phyloP scores from a whole-genome alignment of 2,329 filamentous ascomycete genomes.

The Scorias spongiosa region DNA sequence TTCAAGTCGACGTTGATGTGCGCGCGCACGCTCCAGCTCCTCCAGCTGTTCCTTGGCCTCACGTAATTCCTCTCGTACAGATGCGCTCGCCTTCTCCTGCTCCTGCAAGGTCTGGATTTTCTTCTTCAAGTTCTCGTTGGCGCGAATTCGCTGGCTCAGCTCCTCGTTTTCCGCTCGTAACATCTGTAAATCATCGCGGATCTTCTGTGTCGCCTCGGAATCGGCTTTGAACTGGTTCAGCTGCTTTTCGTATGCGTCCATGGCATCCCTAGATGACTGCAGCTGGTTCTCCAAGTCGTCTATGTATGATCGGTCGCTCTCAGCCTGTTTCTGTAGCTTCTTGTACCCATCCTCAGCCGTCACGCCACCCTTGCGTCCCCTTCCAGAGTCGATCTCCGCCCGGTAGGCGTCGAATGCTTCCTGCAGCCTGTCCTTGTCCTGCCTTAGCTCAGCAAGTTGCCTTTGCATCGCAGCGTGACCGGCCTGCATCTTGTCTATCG shows the following conservation, averaged over 20 bases:
- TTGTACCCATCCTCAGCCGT: slow-evolving; percentile 28
- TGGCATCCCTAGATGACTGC: slow-evolving; percentile 25
- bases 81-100: slow-evolving; percentile 28
- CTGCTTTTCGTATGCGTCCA: slow-evolving; percentile 32
- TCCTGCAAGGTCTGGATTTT: slow-evolving; percentile 37
- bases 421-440: slow-evolving; percentile 29
- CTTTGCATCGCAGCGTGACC: slow-evolving; percentile 25
- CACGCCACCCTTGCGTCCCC: slow-evolving; percentile 18
- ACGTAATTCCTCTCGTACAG: slow-evolving; percentile 30
- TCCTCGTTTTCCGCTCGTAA: slow-evolving; percentile 34
- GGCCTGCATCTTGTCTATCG: slow-evolving; percentile 27
- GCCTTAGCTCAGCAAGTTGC: slow-evolving; percentile 27
- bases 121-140: slow-evolving; percentile 38
- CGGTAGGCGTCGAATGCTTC: slow-evolving; percentile 33
- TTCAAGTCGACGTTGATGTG: slow-evolving; percentile 28
- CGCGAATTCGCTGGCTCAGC: slow-evolving; percentile 32
- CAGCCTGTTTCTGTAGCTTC: slow-evolving; percentile 27
- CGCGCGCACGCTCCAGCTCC: slow-evolving; percentile 30
- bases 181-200: slow-evolving; percentile 36
- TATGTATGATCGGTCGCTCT: slow-evolving; percentile 34
- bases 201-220: slow-evolving; percentile 30
- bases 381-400: slow-evolving; percentile 26
- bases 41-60: slow-evolving; percentile 28
- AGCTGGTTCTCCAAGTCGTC: slow-evolving; percentile 34
- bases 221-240: slow-evolving; percentile 28